Conservation (phyloP, 352 stramenopile genomes). For the Globisporangium takayamanum region DNA sequence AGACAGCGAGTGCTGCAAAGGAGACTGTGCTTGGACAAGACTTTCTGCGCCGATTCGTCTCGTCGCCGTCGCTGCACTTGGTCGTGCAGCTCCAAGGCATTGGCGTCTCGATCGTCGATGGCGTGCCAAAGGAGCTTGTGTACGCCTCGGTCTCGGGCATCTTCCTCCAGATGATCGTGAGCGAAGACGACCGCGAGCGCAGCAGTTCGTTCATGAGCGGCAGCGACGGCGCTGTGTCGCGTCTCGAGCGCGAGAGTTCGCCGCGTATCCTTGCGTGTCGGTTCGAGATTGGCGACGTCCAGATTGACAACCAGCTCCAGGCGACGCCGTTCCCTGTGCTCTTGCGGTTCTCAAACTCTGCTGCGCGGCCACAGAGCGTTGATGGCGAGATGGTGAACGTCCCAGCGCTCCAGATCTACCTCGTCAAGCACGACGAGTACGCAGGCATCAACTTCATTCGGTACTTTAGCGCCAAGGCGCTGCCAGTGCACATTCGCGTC, state of each 20-base stretch:
- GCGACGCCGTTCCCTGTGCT: slow-evolving; percentile 79
- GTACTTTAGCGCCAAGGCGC: slow-evolving; percentile 65
- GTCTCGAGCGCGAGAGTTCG: slow-evolving; percentile 48
- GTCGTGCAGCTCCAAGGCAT: slow-evolving; percentile 59
- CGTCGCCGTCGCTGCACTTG: slow-evolving; percentile 42
- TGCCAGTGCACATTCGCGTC: slow-evolving; percentile 74
- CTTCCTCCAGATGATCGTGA: slow-evolving; percentile 50
- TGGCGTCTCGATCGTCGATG: slow-evolving; percentile 73
- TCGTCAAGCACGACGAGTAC: slow-evolving; percentile 86
- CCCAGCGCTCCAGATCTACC: slow-evolving; percentile 61
- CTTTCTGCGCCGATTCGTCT: slow-evolving; percentile 46
- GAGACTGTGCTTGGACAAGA: slow-evolving; percentile 5
- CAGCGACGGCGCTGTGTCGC: slow-evolving; percentile 35
- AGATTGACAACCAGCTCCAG: slow-evolving; percentile 85
- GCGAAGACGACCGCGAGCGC: slow-evolving; percentile 33
- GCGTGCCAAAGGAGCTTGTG: slow-evolving; percentile 64
- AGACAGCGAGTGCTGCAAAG: slow-evolving; percentile 1
- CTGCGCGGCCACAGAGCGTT: slow-evolving; percentile 32
- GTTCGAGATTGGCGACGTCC: slow-evolving; percentile 72
- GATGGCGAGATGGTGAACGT: slow-evolving; percentile 47
- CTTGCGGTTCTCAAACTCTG: slow-evolving; percentile 72
- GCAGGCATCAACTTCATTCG: slow-evolving; percentile 83
- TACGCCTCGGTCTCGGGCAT: slow-evolving; percentile 71
- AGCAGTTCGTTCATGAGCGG: slow-evolving; percentile 33
- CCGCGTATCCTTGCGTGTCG: slow-evolving; percentile 53